Conservation (phyloP, 495 filamentous ascomycete species). For the Pyrenopolyporus hunteri region DNA sequence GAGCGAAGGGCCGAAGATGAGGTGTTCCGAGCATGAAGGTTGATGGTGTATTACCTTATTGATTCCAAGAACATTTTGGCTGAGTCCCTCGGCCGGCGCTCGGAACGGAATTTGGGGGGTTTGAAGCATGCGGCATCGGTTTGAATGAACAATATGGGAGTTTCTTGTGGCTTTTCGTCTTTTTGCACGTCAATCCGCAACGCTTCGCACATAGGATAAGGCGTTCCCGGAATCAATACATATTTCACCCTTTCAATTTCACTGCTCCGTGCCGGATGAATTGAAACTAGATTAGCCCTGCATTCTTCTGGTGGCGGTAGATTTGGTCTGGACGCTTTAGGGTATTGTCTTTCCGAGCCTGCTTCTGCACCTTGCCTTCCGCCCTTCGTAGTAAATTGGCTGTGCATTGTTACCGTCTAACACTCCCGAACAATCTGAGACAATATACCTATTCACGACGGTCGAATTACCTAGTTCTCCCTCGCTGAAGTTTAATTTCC, state of each 20-base stretch:
- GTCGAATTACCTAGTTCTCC: not conserved
- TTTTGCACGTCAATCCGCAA: slow-evolving; percentile 28
- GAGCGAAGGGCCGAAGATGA: slow-evolving; percentile 35
- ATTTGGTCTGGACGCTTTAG: not conserved
- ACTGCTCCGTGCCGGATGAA: slow-evolving; percentile 5
- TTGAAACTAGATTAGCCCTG: slow-evolving; percentile 23
- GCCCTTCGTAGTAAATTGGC: slow-evolving; percentile 20
- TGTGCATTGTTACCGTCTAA: not conserved
- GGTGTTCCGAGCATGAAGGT: slow-evolving; percentile 1
- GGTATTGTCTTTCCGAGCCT: not conserved
- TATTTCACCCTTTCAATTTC: slow-evolving; percentile 14
- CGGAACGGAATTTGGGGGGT: slow-evolving; percentile 17
- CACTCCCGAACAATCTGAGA: not conserved
- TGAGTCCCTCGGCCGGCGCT: slow-evolving; percentile 10
- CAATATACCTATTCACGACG: not conserved
- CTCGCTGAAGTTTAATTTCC: slow-evolving; percentile 12
- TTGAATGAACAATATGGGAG: slow-evolving; percentile 38
- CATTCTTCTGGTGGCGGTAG: slow-evolving; percentile 14
- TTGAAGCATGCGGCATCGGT: slow-evolving; percentile 35
- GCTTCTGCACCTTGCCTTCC: not conserved
- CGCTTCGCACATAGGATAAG: slow-evolving; percentile 37
- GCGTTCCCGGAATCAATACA: slow-evolving; percentile 38
- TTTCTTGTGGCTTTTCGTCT: slow-evolving; percentile 31
- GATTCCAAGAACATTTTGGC: slow-evolving; percentile 8
- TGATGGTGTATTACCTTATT: slow-evolving; percentile 23